Conservation (phyloP, 257 asterid genomes). For the Leptodermis oblonga region DNA sequence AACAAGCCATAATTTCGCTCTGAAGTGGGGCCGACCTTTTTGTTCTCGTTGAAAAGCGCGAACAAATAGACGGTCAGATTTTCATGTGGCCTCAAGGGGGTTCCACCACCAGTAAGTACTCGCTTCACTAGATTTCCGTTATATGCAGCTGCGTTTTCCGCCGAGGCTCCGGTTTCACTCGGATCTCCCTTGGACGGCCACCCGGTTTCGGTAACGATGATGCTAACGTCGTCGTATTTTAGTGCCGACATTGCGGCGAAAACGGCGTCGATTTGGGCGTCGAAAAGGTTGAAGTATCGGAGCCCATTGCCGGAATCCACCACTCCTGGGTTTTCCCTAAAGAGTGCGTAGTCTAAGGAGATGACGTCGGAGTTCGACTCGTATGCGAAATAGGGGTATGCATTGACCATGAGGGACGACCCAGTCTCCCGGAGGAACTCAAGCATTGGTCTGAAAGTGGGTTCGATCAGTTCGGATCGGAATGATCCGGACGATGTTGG, state of each 20-base stretch:
- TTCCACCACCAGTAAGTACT: slow-evolving; percentile 71
- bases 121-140: slow-evolving; percentile 70
- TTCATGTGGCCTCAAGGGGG: slow-evolving; percentile 66
- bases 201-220: slow-evolving; percentile 73
- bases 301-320: slow-evolving; percentile 70
- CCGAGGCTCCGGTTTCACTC: slow-evolving; percentile 67
- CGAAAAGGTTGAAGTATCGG: slow-evolving; percentile 66
- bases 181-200: slow-evolving; percentile 95
- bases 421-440: slow-evolving; percentile 73
- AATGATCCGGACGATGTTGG: slow-evolving; percentile 86
- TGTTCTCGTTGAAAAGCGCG: slow-evolving; percentile 88
- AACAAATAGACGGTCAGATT: slow-evolving; percentile 64
- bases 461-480: slow-evolving; percentile 49
- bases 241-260: slow-evolving; percentile 72
- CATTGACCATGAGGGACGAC: slow-evolving; percentile 71
- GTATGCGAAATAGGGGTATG: slow-evolving; percentile 81
- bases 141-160: slow-evolving; percentile 80
- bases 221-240: slow-evolving; percentile 52
- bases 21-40: slow-evolving; percentile 74
- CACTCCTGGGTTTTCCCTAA: slow-evolving; percentile 67
- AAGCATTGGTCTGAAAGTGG: slow-evolving; percentile 71
- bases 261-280: slow-evolving; percentile 91
- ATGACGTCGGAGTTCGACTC: slow-evolving; percentile 79
- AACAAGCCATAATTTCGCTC: slow-evolving; percentile 89
- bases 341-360: slow-evolving; percentile 75